Conservation (phyloP, 2,329 filamentous ascomycete genomes). For the Fusarium verticillioides region DNA sequence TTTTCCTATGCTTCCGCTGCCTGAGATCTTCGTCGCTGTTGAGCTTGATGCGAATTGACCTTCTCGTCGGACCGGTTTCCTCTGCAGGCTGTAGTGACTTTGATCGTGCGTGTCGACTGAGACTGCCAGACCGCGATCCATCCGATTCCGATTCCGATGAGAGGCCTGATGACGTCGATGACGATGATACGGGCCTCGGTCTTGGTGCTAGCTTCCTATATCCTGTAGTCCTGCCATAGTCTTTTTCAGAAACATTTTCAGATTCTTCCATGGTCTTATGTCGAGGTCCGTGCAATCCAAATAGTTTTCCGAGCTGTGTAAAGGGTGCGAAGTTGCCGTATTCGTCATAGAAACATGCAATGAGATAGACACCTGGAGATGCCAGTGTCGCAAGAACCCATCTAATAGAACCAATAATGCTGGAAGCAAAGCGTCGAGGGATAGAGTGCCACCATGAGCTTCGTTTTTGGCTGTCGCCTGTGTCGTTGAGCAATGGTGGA, state of each 20-base stretch:
- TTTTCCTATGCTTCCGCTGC: constrained; percentile 77
- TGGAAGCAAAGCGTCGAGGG: constrained; percentile 75
- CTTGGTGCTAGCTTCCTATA: constrained; percentile 46
- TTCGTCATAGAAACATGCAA: constrained; percentile 85
- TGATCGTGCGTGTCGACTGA: constrained; percentile 67
- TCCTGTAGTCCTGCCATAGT: constrained; percentile 44
- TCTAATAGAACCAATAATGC: constrained; percentile 79
- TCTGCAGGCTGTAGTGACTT: constrained; percentile 70
- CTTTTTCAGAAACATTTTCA: constrained; percentile 43
- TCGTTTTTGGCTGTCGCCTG: constrained; percentile 51
- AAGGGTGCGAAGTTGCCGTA: constrained; percentile 83
- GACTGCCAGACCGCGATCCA: constrained; percentile 46
- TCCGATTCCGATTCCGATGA: constrained; percentile 80
- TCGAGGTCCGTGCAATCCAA: constrained; percentile 57
- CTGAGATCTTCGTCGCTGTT: constrained; percentile 81
- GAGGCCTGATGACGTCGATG: constrained; percentile 69
- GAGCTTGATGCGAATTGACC: constrained; percentile 91
- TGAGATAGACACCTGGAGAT: constrained; percentile 83
- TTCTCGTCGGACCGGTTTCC: constrained; percentile 72
- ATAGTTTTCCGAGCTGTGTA: constrained; percentile 75
- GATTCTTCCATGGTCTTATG: constrained; percentile 56
- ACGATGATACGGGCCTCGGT: constrained; percentile 47
- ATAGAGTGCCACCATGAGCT: constrained; percentile 65
- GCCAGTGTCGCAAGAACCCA: constrained; percentile 83
- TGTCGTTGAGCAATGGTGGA: constrained; percentile 66